Evolutionary conservation across 2,329 filamentous ascomycete species (phyloP), one percentile per base, ranked within the genome.

Genomic region (Sphaerulina musiva): DNA sequence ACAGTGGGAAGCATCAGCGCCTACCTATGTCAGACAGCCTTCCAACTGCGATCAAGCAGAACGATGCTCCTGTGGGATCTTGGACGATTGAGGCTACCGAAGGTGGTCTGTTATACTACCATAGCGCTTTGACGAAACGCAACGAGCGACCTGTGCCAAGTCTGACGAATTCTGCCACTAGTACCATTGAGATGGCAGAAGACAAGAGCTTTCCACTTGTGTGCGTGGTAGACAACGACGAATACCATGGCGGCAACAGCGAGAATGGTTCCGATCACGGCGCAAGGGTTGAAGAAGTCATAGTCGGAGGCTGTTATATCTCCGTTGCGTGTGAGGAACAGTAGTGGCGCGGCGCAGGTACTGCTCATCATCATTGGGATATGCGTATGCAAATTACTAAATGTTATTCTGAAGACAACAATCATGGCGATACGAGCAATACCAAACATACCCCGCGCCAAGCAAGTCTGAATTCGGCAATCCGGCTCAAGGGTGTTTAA

Each of bases 361-460:
- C 12, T 38, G 34, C 7, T 29, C 4, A 29, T 29, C 26, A 29
- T 29, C 26, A 29, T 6, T 29, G 6, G 26, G 4, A 38, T 9
- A 38, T 38, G 34, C 34, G 10, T 11, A 38, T 38, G 26, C 26
- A 29, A 20, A 20, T 20, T 20, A 20, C 20, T 20, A 20, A 20
- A 20, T 20, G 20, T 20, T 2, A 20, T 20, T 20, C 20, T 20
- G 20, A 20, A 20, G 20, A 20, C 20, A 20, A 20, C 20, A 20
- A 20, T 20, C 20, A 20, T 20, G 20, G 20, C 20, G 20, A 20
- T 20, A 20, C 20, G 20, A 20, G 26, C 26, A 29, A 29, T 7
- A 29, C 26, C 29, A 8, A 29, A 12, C 12, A 11, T 47, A 54
- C 51, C 51, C 51, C 51, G 51, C 51, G 46, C 46, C 51, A 49